Base-by-base conservation (phyloP, 2,329 filamentous ascomycete genomes). In the Chaetomium olivaceum region DNA sequence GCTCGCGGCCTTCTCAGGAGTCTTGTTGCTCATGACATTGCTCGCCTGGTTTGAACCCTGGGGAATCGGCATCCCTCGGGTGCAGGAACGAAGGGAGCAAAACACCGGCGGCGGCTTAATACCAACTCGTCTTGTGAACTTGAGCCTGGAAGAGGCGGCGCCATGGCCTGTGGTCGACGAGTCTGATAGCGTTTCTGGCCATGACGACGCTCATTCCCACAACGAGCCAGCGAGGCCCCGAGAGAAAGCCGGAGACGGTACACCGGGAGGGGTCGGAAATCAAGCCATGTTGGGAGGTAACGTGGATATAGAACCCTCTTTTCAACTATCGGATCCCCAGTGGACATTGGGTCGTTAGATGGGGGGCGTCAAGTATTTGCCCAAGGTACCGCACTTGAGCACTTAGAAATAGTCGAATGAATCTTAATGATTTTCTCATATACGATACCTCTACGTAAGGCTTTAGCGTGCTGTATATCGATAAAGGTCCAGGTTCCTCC, bases 91-190 rank as follows among this genome's bases (percentile, higher is more conserved):
- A 3, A 31, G 57, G 25, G 25, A 33, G 4, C 33, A 50, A 11
- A 14, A 12, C 36, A 14, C 29, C 19, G 55, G 6, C 14, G 25
- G 50, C 8, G n/a, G 31, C 21, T 36, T 39, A 14, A 23, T 39
- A 14, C 29, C 19, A 5, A 8, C 55, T 16, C 21, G 55, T 6
- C 27, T 59, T 19, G 25, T 21, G 25, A 59, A 59, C 27, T n/a
- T 59, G 19, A 59, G 57, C 27, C n/a, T 59, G 43, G 57, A 59
- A 19, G 39, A 59, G 57, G 46, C 29, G 3, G 57, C 57, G 43
- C 57, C 57, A 25, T 59, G 57, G 57, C 57, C 57, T 3, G 16
- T 31, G 23, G 2, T 50, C 0, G 57, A 59, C 8, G 57, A 59
- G 6, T 14, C 39, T 2, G 39, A 31, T 9, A 59, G 57, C 33